Evolutionary conservation across 202 grass and related monocot genomes (phyloP).

Genomic region (Zizania palustris): DNA sequence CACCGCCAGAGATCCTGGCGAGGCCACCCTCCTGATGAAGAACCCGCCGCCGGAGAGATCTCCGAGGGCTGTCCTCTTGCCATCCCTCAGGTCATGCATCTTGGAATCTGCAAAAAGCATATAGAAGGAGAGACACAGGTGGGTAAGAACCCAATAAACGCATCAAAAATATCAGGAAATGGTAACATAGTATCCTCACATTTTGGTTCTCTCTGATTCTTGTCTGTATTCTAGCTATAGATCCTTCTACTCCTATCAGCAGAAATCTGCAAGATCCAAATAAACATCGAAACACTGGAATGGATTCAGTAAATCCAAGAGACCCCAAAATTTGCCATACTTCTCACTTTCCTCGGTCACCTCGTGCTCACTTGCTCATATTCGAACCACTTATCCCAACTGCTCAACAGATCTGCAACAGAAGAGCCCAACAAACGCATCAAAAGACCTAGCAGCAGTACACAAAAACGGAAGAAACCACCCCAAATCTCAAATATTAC

Average conservation of each 20-base stretch:
- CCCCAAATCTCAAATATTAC: not conserved
- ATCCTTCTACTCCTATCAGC: slow-evolving; percentile 5
- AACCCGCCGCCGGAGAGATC: slow-evolving; percentile 50
- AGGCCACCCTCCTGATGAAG: slow-evolving; percentile 67
- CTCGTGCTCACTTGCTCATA: slow-evolving; percentile 6
- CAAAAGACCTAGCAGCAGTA: slow-evolving; percentile 23
- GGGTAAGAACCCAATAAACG: slow-evolving; percentile 30
- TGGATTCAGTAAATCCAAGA: not conserved
- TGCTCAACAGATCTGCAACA: slow-evolving; percentile 29
- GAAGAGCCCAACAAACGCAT: not conserved
- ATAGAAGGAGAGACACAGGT: not conserved
- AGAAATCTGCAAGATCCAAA: not conserved
- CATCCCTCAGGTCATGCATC: slow-evolving; percentile 50
- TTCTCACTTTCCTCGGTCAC: slow-evolving; percentile 13
- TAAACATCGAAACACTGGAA: slow-evolving; percentile 20
- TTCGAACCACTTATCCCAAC: slow-evolving; percentile 2
- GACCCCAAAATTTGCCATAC: not conserved
- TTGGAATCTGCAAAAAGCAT: slow-evolving; percentile 20
- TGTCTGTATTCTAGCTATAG: not conserved
- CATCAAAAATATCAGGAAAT: slow-evolving; percentile 25
- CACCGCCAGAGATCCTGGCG: slow-evolving; percentile 33
- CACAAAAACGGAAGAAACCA: not conserved
- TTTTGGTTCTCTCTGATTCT: slow-evolving; percentile 1
- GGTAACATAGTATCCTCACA: not conserved
- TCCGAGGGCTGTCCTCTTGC: slow-evolving; percentile 20